Evolutionary conservation across 2,329 filamentous ascomycete species (phyloP).

Genomic region (Diplodia sapinea): DNA sequence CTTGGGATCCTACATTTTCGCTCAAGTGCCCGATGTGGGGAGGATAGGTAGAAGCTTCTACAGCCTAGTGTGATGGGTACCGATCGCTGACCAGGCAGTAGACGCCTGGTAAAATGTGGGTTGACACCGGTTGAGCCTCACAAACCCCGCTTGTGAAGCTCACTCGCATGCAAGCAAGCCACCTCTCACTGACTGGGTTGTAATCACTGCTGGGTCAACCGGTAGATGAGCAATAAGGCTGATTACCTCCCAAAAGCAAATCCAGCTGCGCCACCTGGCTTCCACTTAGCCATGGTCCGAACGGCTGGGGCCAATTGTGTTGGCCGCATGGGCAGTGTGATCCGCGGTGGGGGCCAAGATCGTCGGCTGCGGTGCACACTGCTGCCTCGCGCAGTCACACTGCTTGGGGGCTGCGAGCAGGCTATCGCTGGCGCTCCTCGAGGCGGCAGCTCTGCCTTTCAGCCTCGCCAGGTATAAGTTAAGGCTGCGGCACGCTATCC

Average conservation of each 20-base stretch:
- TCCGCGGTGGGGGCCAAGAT: constrained; percentile 6
- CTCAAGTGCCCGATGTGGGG: too few species aligned
- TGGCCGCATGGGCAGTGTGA: neutral
- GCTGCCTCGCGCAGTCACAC: constrained; percentile 6
- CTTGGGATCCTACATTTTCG: too few species aligned
- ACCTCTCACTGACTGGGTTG: neutral
- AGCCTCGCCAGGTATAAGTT: constrained; percentile 14
- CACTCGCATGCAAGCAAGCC: neutral
- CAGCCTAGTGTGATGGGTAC: too few species aligned
- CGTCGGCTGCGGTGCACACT: neutral
- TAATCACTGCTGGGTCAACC: neutral
- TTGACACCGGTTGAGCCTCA: neutral
- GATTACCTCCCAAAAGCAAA: neutral
- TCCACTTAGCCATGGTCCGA: neutral
- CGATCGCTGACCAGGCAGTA: neutral
- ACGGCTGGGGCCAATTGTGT: neutral
- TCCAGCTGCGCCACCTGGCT: neutral
- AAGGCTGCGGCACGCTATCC: constrained; percentile 7
- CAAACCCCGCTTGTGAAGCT: neutral
- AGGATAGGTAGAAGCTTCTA: too few species aligned
- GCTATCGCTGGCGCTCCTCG: neutral
- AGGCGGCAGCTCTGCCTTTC: constrained; percentile 1
- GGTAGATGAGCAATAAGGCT: neutral
- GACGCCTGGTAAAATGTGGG: neutral
- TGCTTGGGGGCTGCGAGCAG: constrained; percentile 2